Percentiles rank a stretch among this genome's conserved stretches.
Conservation (phyloP, 352 stramenopile species). For the Phytophthora colocasiae region DNA sequence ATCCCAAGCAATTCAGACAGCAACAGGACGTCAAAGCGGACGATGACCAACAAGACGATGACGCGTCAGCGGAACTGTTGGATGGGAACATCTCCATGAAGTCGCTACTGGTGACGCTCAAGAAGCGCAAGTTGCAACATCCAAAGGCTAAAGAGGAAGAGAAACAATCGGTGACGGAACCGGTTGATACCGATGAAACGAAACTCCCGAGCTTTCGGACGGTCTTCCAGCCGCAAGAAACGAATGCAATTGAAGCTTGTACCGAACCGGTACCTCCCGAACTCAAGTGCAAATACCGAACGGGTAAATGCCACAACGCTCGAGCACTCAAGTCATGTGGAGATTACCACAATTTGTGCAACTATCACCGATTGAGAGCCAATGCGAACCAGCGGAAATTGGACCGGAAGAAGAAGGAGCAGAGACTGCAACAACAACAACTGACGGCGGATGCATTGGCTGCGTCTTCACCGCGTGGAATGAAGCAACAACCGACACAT, state of each 20-base stretch:
- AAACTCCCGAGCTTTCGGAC: slow-evolving; percentile 74
- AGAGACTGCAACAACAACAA: slow-evolving; percentile 55
- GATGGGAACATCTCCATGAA: slow-evolving; percentile 72
- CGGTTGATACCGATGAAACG: slow-evolving; percentile 9
- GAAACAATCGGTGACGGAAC: slow-evolving; percentile 5
- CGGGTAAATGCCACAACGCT: slow-evolving; percentile 77
- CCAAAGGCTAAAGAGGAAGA: slow-evolving; percentile 1
- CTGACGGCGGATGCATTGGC: slow-evolving; percentile 35
- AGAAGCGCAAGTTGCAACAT: slow-evolving; percentile 61
- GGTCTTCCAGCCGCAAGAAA: slow-evolving; percentile 52
- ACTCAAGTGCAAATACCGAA: slow-evolving; percentile 87
- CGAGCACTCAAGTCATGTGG: slow-evolving; percentile 80
- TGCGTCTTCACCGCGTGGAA: slow-evolving; percentile 4
- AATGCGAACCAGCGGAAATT: slow-evolving; percentile 87
- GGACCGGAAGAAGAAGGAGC: slow-evolving; percentile 86
- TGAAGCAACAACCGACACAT: slow-evolving; percentile 32
- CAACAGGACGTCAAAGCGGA: slow-evolving; percentile 25
- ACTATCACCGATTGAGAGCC: slow-evolving; percentile 79
- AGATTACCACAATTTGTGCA: slow-evolving; percentile 86
- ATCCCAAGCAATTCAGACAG: slow-evolving; percentile 28
- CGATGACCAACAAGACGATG: slow-evolving; percentile 1
- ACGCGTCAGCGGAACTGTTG: slow-evolving; percentile 29
- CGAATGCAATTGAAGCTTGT: slow-evolving; percentile 6
- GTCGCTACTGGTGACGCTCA: slow-evolving; percentile 69
- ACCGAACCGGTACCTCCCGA: slow-evolving; percentile 33